Percentiles rank a stretch among this genome's conserved stretches.
These are phyloP conservation scores for Lactarius deliciosus DNA, from an alignment of 768 basidiomycete species.

Conservation along the genomic window DNA sequence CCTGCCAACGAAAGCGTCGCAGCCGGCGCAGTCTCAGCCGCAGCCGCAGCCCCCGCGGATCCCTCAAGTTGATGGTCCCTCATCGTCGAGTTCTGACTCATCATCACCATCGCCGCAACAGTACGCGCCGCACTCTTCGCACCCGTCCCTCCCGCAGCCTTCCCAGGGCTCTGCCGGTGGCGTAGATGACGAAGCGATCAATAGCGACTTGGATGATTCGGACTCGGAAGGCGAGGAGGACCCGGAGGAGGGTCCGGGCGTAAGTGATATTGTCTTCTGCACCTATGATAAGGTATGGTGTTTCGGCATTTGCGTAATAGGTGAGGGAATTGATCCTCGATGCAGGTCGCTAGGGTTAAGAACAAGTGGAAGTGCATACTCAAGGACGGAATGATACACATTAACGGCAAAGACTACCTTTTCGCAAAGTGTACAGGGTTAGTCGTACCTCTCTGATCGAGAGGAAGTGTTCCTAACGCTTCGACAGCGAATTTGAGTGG, in stretches of 20 bases:
- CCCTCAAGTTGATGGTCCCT: slow-evolving; percentile 80
- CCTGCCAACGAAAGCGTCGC: slow-evolving; percentile 27
- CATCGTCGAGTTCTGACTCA: slow-evolving; percentile 64
- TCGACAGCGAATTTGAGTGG: slow-evolving; percentile 40
- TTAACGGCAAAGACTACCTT: slow-evolving; percentile 96
- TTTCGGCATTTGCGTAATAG: slow-evolving; percentile 25
- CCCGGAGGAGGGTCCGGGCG: slow-evolving; percentile 70
- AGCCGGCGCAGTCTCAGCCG: slow-evolving; percentile 20
- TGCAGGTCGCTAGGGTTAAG: slow-evolving; percentile 95
- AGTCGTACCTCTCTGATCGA: slow-evolving; percentile 22
- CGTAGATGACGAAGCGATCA: slow-evolving; percentile 79
- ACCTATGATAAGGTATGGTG: slow-evolving; percentile 97
- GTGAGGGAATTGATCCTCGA: slow-evolving; percentile 11
- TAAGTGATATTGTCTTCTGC: slow-evolving; percentile 94
- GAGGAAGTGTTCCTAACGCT: background rate
- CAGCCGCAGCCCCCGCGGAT: slow-evolving; percentile 48
- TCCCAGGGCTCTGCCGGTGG: slow-evolving; percentile 41
- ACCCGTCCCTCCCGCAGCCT: slow-evolving; percentile 74
- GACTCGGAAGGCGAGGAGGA: slow-evolving; percentile 87
- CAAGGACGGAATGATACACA: slow-evolving; percentile 96
- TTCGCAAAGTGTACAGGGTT: slow-evolving; percentile 97
- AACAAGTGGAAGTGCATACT: slow-evolving; percentile 99
- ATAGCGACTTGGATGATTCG: slow-evolving; percentile 94
- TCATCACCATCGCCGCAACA: slow-evolving; percentile 60
- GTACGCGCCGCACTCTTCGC: slow-evolving; percentile 68